Base-by-base conservation (phyloP, 2,329 filamentous ascomycete genomes). In the Fusarium palustre region DNA sequence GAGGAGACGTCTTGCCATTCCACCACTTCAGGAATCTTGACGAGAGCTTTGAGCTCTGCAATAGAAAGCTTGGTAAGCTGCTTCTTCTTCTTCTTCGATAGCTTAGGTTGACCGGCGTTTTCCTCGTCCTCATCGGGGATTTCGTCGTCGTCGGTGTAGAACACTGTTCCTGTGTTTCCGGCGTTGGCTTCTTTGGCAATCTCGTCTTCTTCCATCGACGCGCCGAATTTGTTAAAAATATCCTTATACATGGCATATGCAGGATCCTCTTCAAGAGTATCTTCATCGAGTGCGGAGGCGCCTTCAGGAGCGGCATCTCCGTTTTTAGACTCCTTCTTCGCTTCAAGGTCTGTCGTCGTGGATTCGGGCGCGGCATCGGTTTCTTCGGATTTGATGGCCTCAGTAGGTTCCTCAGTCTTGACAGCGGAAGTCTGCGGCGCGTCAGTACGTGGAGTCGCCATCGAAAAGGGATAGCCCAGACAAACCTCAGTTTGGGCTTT, bases 1-100 rank as follows among this genome's bases (percentile, higher is more conserved):
- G 96, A 94, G 18, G 93, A 97, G 15, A 93, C 92, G 77, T 99
- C 96, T 56, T 97, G 96, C 96, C 96, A 98, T 76, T 99, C 96
- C 8, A 99, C 95, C 12, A 97, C 89, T 79, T 99, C 96, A 4
- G 96, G 96, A 72, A 94, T 95, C 74, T 86, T 88, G 64, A 97
- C 96, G 57, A 97, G 83, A 8, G 95, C 93, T 81, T 99, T 99
- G 68, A 99, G 87, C 80, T 98, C 94, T 49, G 96, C 96, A 63
- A 99, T 93, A 9, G 95, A 97, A 33, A 98, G 85, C 80, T 97
- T 97, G 82, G 92, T 97, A 77, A 94, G 86, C 81, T 92, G 89
- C 83, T 98, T 99, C 72, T 92, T 88, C 81, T 97, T 95, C 85
- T 97, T 97, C 82, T 97, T 98, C 31, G 94, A 97, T 28, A 98